Conservation (phyloP, 352 stramenopile species). For the Thraustochytrium striatum region DNA sequence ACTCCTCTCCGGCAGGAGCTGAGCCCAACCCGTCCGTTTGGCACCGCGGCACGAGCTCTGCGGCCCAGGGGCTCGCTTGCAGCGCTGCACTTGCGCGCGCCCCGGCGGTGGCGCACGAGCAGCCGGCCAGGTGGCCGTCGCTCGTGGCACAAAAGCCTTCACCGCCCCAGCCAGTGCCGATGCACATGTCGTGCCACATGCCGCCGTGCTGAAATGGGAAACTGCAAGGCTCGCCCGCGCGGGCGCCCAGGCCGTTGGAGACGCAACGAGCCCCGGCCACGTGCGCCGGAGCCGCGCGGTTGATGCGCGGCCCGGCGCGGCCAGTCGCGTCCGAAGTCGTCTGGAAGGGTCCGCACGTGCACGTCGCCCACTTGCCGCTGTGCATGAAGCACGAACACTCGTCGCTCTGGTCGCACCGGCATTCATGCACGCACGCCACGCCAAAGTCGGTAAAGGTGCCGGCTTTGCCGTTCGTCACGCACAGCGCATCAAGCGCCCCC, state of each 20-base stretch:
- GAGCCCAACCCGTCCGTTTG: neutral
- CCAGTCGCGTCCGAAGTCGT: neutral
- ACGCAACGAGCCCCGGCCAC: neutral
- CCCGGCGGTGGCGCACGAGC: neutral
- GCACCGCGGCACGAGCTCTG: neutral
- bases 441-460: slow-evolving; percentile 13
- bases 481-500: too few relatives aligned
- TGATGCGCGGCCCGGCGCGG: neutral
- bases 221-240: neutral
- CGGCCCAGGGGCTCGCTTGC: neutral
- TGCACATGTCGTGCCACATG: slow-evolving; percentile 2
- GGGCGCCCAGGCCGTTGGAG: slow-evolving; percentile 6
- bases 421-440: slow-evolving; percentile 1
- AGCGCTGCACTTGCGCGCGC: neutral
- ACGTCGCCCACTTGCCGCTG: slow-evolving; percentile 31
- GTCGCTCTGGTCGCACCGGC: neutral
- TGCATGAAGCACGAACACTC: slow-evolving; percentile 39
- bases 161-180: slow-evolving; percentile 23
- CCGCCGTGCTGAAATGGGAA: slow-evolving; percentile 32
- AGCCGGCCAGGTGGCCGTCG: slow-evolving; percentile 16
- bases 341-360: slow-evolving; percentile 17
- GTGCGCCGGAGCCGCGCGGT: neutral
- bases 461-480: neutral
- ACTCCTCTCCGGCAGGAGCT: slow-evolving; percentile 10
- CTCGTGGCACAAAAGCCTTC: slow-evolving; percentile 32